Percentiles rank a stretch among this genome's conserved stretches.
These are phyloP conservation scores for Rhodamnia argentea DNA, from an alignment of 345 rosid species.

Conservation along the genomic window DNA sequence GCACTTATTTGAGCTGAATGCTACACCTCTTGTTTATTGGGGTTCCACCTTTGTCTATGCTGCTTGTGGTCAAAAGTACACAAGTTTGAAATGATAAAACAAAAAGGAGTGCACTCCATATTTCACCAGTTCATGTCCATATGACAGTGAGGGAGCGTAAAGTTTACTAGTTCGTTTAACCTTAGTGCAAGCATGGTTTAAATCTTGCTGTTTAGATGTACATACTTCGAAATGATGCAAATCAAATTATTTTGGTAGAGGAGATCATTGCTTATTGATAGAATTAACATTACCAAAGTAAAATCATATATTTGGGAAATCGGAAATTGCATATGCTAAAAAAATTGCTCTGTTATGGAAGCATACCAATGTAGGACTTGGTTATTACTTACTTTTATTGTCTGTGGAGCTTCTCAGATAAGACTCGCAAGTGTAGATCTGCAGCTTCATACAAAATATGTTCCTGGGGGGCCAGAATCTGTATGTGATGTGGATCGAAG, in stretches of 20 bases:
- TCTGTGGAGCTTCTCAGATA: conserved; percentile 31
- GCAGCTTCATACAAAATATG: conserved; percentile 66
- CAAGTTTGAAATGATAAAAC: background rate
- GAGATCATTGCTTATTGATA: background rate
- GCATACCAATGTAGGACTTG: background rate
- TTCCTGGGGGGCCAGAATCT: conserved; percentile 65
- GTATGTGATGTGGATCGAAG: conserved; percentile 67
- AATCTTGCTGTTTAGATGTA: background rate
- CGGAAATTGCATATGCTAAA: background rate
- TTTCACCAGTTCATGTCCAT: background rate
- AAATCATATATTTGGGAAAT: background rate
- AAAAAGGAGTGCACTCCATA: background rate
- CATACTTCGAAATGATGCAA: background rate
- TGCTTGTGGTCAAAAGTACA: background rate
- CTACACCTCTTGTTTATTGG: background rate
- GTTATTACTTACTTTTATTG: background rate
- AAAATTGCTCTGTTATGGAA: background rate
- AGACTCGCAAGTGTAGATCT: conserved; percentile 61
- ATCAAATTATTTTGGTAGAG: background rate
- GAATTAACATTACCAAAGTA: background rate
- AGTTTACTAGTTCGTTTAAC: background rate
- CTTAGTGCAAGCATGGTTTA: background rate
- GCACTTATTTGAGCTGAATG: background rate
- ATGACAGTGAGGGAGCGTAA: background rate
- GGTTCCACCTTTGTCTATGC: background rate